Evolutionary conservation across 2,329 filamentous ascomycete species (phyloP).

Genomic region (Venturia carpophila): DNA sequence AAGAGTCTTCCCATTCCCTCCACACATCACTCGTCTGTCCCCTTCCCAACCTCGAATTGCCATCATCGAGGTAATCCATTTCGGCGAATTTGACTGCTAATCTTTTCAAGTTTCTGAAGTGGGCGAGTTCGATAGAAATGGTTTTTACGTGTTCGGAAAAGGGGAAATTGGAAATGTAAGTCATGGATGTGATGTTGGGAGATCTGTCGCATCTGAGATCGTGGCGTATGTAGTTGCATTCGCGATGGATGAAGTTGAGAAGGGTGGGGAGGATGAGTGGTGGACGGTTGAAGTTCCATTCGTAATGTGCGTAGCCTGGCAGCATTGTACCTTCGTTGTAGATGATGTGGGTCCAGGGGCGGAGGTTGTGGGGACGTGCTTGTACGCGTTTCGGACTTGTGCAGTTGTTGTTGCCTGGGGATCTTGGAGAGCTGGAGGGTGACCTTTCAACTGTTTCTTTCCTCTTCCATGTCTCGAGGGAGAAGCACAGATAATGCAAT

Average conservation of each 20-base stretch:
- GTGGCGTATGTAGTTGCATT: conserved; percentile 22
- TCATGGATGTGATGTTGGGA: conserved; percentile 38
- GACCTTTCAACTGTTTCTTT: neutral
- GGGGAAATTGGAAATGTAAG: conserved; percentile 61
- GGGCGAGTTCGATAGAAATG: conserved; percentile 25
- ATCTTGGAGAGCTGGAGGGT: neutral
- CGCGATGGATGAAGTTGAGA: conserved; percentile 22
- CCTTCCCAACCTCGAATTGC: conserved; percentile 31
- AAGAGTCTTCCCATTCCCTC: conserved; percentile 24
- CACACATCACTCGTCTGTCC: conserved; percentile 37
- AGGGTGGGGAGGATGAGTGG: conserved; percentile 53
- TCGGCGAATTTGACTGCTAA: conserved; percentile 37
- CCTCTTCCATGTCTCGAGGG: conserved; percentile 23
- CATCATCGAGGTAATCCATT: conserved; percentile 31
- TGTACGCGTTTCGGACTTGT: neutral
- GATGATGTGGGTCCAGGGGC: conserved; percentile 56
- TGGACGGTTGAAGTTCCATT: conserved; percentile 59
- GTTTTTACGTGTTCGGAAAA: conserved; percentile 50
- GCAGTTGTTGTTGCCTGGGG: conserved; percentile 18
- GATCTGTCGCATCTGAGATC: conserved; percentile 27
- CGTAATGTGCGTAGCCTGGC: conserved; percentile 62
- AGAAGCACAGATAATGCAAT: conserved; percentile 47
- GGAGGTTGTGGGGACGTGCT: conserved; percentile 40
- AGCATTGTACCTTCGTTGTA: conserved; percentile 71
- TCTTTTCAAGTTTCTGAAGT: conserved; percentile 27